These are phyloP conservation scores for Rhizophora mangle DNA, from an alignment of 345 rosid species.

Conservation along the genomic window DNA sequence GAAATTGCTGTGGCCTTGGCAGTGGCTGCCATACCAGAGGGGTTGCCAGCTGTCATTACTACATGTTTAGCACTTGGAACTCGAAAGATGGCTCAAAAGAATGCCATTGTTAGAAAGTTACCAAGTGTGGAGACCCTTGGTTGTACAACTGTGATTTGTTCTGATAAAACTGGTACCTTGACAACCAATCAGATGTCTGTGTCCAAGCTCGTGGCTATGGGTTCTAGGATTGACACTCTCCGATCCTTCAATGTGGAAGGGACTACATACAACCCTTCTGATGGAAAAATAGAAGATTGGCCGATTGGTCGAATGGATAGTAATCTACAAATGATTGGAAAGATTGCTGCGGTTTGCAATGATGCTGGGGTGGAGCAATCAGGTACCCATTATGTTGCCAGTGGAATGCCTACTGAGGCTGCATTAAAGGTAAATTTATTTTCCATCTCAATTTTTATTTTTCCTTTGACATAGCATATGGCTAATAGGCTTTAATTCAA, in stretches of 20 bases:
- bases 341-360: conserved; percentile 84
- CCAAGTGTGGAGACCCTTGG: conserved; percentile 97
- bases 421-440: conserved; percentile 69
- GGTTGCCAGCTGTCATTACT: conserved; percentile 93
- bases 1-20: conserved; percentile 97
- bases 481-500: too few species aligned
- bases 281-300: conserved; percentile 76
- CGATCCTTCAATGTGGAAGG: conserved; percentile 81
- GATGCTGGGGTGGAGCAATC: conserved; percentile 72
- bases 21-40: conserved; percentile 98
- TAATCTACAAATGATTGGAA: conserved; percentile 87
- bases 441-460: neutral
- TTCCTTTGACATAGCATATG: too few species aligned
- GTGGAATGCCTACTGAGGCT: conserved; percentile 91
- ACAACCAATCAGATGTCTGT: conserved; percentile 95
- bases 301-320: conserved; percentile 68
- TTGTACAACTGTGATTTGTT: conserved; percentile 90
- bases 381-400: conserved; percentile 59
- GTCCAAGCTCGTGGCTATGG: conserved; percentile 75
- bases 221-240: conserved; percentile 58
- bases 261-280: conserved; percentile 71
- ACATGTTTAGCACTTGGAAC: conserved; percentile 96
- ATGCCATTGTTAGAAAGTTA: conserved; percentile 84
- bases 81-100: conserved; percentile 95
- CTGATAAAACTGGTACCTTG: conserved; percentile 91